Evolutionary conservation across 805 yeast genomes (phyloP).

Genomic region (Ogataea naganishii): DNA sequence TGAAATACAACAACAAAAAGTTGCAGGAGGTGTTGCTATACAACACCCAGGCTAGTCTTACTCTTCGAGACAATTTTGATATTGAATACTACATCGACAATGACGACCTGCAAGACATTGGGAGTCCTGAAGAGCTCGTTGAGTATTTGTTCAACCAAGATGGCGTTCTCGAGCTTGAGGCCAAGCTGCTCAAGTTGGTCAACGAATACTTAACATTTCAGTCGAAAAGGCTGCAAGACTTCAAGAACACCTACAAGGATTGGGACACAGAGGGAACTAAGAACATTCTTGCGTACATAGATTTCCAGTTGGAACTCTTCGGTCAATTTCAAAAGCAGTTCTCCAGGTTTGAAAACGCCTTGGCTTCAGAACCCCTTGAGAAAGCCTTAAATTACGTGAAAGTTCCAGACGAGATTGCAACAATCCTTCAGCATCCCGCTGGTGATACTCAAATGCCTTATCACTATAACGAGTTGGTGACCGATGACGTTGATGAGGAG

Average conservation of each 20-base stretch:
- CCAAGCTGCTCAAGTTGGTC: slow-evolving; percentile 8
- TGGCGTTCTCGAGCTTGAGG: slow-evolving; percentile 8
- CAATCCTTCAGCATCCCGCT: no score
- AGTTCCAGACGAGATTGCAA: no score
- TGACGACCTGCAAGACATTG: slow-evolving; percentile 10
- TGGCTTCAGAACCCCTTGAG: no score
- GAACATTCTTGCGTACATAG: slow-evolving; percentile 10
- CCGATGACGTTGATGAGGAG: no score
- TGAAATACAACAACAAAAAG: slow-evolving; percentile 12
- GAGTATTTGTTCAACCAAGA: slow-evolving; percentile 5
- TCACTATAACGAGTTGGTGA: no score
- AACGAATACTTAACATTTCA: slow-evolving; percentile 7
- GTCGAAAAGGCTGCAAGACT: slow-evolving; percentile 5
- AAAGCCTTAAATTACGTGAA: no score
- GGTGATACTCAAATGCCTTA: no score
- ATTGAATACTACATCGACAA: slow-evolving; percentile 11
- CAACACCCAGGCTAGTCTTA: slow-evolving; percentile 25
- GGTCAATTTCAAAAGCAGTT: no score
- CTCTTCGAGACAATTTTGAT: slow-evolving; percentile 17
- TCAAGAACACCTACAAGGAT: slow-evolving; percentile 9
- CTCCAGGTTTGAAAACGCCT: no score
- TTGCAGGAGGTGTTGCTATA: slow-evolving; percentile 11
- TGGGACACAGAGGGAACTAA: slow-evolving; percentile 7
- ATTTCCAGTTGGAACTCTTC: slow-evolving; percentile 11
- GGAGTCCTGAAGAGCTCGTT: slow-evolving; percentile 9